A percentile compares a stretch with the other conserved stretches of the same genome.
Evolutionary conservation across 2,329 filamentous ascomycete genomes (phyloP).

Genomic region (Gyromitra esculenta): DNA sequence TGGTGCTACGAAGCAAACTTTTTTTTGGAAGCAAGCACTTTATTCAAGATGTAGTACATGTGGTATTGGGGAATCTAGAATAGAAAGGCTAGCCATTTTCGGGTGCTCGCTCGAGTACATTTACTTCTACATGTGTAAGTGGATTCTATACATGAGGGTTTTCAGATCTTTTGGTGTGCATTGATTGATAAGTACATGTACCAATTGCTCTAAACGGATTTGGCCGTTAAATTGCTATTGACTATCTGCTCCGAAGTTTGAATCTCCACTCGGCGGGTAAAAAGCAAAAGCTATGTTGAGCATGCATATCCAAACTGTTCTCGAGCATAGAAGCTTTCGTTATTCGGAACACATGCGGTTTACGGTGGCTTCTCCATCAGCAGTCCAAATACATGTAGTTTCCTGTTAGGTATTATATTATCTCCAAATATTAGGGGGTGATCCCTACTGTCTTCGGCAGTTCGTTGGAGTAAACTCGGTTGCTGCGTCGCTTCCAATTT

Average conservation of each 20-base stretch:
- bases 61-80: no score
- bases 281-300: conserved; percentile 27
- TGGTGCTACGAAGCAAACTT: no score
- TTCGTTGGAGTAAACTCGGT: conserved; percentile 13
- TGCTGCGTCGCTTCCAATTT: conserved; percentile 21
- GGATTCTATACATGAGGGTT: background rate
- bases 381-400: background rate
- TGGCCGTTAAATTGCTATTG: conserved; percentile 25
- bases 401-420: background rate
- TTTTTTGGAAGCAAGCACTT: no score
- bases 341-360: conserved; percentile 32
- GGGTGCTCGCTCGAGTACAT: no score
- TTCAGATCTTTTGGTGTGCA: background rate
- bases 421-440: background rate
- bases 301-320: conserved; percentile 6
- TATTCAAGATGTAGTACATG: no score
- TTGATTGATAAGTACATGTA: background rate
- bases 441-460: conserved; percentile 38
- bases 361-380: conserved; percentile 18
- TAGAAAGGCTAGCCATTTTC: no score
- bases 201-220: conserved; percentile 1
- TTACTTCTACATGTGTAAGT: background rate
- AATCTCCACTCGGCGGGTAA: conserved; percentile 31
- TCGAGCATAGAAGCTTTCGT: background rate
- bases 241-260: background rate